Base-by-base conservation (phyloP, 495 filamentous ascomycete species). In the Astrothelium subdiscretum region DNA sequence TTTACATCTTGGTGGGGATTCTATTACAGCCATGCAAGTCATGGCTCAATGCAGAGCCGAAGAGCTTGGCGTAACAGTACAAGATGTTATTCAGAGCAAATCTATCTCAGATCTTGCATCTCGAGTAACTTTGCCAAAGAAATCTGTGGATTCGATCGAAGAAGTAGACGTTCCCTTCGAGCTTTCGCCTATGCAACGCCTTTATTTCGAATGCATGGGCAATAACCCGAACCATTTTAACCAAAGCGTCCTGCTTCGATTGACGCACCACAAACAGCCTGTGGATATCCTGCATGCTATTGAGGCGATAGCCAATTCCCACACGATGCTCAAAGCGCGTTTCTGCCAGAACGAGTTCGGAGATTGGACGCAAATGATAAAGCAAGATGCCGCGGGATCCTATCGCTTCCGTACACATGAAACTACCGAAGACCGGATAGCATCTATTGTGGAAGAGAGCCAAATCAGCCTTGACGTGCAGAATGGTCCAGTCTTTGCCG, bases 261-360 rank as follows among this genome's bases (percentile, higher is more conserved):
- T 90, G 15, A 83, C 77, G 54, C 76, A 75, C 62, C 68, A 66
- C 2, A 71, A 84, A 32, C 71, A 78, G 13, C 69, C 80, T 12
- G 63, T 71, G 2, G 78, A 79, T 10, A 66, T 90, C 3, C 70
- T 69, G 1, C 73, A 75, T 18, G 84, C 85, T 1, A 68, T 87
- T 44, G 79, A 85, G 59, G 77, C 79, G 0, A 71, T 89, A 11
- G 78, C 89, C 15, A 74, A 71, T 0, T 82, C 83, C 5, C 88
- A 91, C 62, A 81, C 85, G 3, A 90, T 90, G 87, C 77, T 91
- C n/a, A 78, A 87, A 27, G 80, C 81, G n/a, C 81, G 87, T 5
- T 89, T 87, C 65, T 0, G 22, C 20, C 63, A 57, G 31, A 63
- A 62, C n/a, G 62, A 63, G 24, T 59, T 62, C 1, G 31, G 35